Conservation (phyloP, 176 grass and related monocot species). For the Areca catechu region DNA sequence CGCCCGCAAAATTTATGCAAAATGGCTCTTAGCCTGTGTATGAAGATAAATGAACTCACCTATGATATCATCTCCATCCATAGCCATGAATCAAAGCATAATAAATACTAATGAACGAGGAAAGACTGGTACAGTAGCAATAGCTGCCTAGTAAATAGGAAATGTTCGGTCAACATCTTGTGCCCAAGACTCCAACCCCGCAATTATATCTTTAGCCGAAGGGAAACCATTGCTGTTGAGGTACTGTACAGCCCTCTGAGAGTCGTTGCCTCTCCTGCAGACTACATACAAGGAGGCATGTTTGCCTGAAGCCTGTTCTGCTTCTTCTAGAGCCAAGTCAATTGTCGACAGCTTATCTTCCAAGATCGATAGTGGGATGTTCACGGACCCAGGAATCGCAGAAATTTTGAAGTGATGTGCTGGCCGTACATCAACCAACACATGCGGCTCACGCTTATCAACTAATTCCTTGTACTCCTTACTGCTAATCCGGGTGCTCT, state of each 20-base stretch:
- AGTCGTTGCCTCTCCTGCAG: conserved; percentile 83
- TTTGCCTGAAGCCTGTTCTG: background rate
- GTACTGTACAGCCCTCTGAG: conserved; percentile 55
- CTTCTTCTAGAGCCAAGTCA: conserved; percentile 31
- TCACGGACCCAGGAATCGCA: conserved; percentile 51
- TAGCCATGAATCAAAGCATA: no score
- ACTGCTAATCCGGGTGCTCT: conserved; percentile 40
- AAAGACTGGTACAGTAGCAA: no score
- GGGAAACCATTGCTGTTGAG: conserved; percentile 55
- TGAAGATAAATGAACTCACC: no score
- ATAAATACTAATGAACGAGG: no score
- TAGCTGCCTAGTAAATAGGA: conserved; percentile 36
- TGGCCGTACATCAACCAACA: conserved; percentile 69
- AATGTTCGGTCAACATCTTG: conserved; percentile 56
- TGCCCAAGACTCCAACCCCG: conserved; percentile 70
- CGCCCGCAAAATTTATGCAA: no score
- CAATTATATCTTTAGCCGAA: conserved; percentile 59
- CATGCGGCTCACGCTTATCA: conserved; percentile 37
- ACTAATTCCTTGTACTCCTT: conserved; percentile 54
- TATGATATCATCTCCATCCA: no score
- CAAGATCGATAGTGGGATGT: conserved; percentile 52
- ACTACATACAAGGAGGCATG: conserved; percentile 45
- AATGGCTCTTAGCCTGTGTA: no score
- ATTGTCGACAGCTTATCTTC: conserved; percentile 49
- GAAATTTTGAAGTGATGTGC: conserved; percentile 81